Conservation (phyloP, 1,284 basidiomycete species). For the Boletellus deceptivus region DNA sequence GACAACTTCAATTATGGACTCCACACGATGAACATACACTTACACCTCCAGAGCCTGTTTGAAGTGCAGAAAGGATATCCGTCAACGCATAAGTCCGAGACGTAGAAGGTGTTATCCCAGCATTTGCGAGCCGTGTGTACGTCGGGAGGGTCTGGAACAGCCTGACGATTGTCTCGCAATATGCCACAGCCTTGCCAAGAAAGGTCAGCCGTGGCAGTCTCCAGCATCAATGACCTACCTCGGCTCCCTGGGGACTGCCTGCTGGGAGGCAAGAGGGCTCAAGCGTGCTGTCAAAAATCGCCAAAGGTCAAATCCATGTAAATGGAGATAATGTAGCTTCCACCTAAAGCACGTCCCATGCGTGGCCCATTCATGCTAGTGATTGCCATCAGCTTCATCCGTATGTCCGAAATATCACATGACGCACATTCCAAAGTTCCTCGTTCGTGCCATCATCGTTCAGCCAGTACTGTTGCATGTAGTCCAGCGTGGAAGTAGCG, state of each 20-base stretch:
- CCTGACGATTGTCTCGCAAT: conserved; percentile 63
- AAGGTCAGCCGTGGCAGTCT: conserved; percentile 10
- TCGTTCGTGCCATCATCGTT: conserved; percentile 61
- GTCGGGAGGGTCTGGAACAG: conserved; percentile 68
- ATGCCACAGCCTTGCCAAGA: conserved; percentile 58
- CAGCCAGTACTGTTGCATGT: conserved; percentile 71
- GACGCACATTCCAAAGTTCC: conserved; percentile 65
- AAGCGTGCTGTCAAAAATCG: conserved; percentile 49
- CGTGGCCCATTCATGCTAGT: conserved; percentile 66
- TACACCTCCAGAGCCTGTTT: conserved; percentile 48
- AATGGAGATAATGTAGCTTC: neutral
- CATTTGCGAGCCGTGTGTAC: conserved; percentile 65
- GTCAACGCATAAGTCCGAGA: conserved; percentile 58
- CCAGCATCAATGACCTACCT: conserved; percentile 36
- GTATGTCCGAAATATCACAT: neutral
- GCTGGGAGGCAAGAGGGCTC: conserved; percentile 55
- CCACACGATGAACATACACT: neutral
- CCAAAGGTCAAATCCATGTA: conserved; percentile 4
- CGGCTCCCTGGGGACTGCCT: conserved; percentile 56
- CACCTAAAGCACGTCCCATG: conserved; percentile 79
- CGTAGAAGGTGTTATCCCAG: conserved; percentile 67
- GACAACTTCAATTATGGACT: neutral
- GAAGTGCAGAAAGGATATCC: conserved; percentile 55
- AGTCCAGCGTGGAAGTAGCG: conserved; percentile 58
- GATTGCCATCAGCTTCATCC: conserved; percentile 6